phyloP scores from a whole-genome alignment of 2,329 filamentous ascomycete genomes.

The Xylariaceae sp. region DNA sequence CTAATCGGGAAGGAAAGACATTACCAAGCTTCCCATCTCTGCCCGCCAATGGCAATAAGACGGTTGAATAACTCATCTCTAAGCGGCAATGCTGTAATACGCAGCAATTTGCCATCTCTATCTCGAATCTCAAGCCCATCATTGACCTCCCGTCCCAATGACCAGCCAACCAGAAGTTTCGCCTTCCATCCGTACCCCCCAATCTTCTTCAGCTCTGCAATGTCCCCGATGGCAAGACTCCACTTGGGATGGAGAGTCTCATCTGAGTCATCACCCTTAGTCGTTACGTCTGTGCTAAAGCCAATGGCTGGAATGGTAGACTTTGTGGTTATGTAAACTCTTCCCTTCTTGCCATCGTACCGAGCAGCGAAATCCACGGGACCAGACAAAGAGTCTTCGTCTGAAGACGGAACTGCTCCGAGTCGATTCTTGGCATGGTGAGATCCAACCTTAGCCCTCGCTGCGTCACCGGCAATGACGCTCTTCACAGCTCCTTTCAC shows the following conservation, averaged over 20 bases:
- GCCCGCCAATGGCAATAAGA: slow-evolving; percentile 67
- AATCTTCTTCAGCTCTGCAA: slow-evolving; percentile 71
- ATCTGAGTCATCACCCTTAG: slow-evolving; percentile 56
- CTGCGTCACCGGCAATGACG: slow-evolving; percentile 65
- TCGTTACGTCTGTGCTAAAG: slow-evolving; percentile 56
- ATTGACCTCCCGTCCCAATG: slow-evolving; percentile 66
- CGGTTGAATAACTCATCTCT: slow-evolving; percentile 80
- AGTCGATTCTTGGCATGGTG: slow-evolving; percentile 65
- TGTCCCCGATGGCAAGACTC: slow-evolving; percentile 66
- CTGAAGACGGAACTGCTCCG: slow-evolving; percentile 58
- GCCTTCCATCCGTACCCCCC: slow-evolving; percentile 83
- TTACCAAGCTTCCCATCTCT: slow-evolving; percentile 80
- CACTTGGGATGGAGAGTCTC: slow-evolving; percentile 61
- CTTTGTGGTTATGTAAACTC: slow-evolving; percentile 65
- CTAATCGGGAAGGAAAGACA: too few species aligned
- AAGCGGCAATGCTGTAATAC: slow-evolving; percentile 67
- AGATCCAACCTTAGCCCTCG: slow-evolving; percentile 61
- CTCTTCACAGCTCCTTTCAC: slow-evolving; percentile 71
- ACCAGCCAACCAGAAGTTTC: slow-evolving; percentile 78
- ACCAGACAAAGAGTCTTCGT: slow-evolving; percentile 49
- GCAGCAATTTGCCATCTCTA: slow-evolving; percentile 50
- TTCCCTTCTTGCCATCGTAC: slow-evolving; percentile 66
- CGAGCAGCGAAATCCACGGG: slow-evolving; percentile 75
- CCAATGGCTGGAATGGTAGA: slow-evolving; percentile 65
- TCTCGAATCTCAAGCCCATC: slow-evolving; percentile 69